These are phyloP conservation scores for Stromatinia cepivora DNA, from an alignment of 2,329 filamentous ascomycete genomes.

Conservation along the genomic window DNA sequence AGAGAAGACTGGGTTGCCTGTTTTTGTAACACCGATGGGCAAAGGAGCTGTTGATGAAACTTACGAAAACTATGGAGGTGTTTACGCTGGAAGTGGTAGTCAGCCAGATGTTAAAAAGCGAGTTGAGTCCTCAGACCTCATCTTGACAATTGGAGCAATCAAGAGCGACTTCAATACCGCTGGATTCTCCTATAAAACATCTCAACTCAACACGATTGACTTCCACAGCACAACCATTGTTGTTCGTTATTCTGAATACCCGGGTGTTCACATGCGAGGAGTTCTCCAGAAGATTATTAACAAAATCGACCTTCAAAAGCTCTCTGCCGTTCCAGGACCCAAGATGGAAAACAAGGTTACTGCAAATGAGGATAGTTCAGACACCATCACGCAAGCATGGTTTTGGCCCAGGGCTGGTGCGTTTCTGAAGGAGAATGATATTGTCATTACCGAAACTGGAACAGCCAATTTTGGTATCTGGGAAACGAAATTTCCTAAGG, in stretches of 20 bases:
- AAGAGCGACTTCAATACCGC: conserved; percentile 80
- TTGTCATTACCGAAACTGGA: conserved; percentile 74
- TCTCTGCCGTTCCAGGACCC: conserved; percentile 57
- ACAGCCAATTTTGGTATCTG: conserved; percentile 87
- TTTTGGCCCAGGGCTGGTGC: conserved; percentile 76
- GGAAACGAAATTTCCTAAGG: conserved; percentile 75
- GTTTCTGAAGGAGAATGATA: conserved; percentile 69
- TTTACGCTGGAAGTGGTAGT: conserved; percentile 80
- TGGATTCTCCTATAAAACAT: conserved; percentile 78
- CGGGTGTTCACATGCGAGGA: conserved; percentile 73
- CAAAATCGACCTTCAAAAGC: conserved; percentile 55
- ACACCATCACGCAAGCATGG: conserved; percentile 66
- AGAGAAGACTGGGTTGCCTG: conserved; percentile 71
- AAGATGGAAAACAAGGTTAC: conserved; percentile 53
- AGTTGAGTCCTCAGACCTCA: conserved; percentile 69
- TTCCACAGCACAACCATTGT: conserved; percentile 73
- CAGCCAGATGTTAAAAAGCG: conserved; percentile 61
- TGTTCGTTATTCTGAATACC: conserved; percentile 78
- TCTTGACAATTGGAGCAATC: conserved; percentile 68
- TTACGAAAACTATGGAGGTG: conserved; percentile 74
- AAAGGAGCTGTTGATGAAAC: conserved; percentile 81
- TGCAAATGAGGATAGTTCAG: conserved; percentile 44
- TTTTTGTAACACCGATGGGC: conserved; percentile 88
- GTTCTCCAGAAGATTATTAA: conserved; percentile 71
- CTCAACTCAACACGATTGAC: conserved; percentile 75